These are phyloP conservation scores for Boletus rufocinnamomeus DNA, from an alignment of 768 basidiomycete genomes.

Conservation along the genomic window DNA sequence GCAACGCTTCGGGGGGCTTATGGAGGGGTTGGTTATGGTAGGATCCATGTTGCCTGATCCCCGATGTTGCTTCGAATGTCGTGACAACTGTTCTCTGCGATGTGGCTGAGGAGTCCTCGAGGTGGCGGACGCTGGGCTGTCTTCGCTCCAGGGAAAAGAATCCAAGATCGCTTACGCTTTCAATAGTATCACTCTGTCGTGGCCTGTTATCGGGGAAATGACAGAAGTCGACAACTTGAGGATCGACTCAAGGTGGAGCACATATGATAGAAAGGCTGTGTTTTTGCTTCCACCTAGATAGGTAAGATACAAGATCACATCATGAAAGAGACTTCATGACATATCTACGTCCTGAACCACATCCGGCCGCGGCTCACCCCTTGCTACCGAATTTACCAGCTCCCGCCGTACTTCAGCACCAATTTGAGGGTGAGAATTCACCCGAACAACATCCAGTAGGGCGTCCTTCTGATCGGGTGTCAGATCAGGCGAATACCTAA, in stretches of 20 bases:
- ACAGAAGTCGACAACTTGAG: background rate
- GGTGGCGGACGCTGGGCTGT: no score
- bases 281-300: background rate
- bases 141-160: background rate
- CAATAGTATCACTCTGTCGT: background rate
- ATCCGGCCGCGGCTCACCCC: constrained; percentile 75
- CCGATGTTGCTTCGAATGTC: background rate
- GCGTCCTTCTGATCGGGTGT: constrained; percentile 98
- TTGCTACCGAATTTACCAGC: constrained; percentile 79
- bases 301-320: background rate
- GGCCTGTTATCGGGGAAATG: background rate
- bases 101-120: background rate
- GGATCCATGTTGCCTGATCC: background rate
- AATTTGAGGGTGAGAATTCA: constrained; percentile 85
- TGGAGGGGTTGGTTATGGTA: background rate
- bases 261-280: background rate
- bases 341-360: constrained; percentile 68
- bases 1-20: background rate
- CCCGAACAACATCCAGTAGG: constrained; percentile 88
- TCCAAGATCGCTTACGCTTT: background rate
- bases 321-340: constrained; percentile 37
- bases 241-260: background rate
- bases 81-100: background rate
- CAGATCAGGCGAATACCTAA: constrained; percentile 89
- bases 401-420: constrained; percentile 89